Evolutionary conservation across 2,329 filamentous ascomycete genomes (phyloP).

Genomic region (Penicillium sp.): DNA sequence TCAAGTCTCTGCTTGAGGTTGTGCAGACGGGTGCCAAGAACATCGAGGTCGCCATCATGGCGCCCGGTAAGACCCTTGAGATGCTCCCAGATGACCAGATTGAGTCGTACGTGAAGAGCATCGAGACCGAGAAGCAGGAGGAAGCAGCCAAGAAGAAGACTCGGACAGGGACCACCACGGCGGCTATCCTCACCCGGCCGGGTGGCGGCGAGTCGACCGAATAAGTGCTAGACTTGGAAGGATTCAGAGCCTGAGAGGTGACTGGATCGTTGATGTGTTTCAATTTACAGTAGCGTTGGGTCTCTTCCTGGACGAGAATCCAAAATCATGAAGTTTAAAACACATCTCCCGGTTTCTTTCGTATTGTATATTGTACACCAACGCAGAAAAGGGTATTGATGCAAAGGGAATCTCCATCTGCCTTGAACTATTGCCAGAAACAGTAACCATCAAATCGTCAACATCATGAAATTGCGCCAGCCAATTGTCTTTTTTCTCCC

Average conservation of each 20-base stretch:
- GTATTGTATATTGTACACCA: constrained; percentile 24
- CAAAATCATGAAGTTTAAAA: constrained; percentile 24
- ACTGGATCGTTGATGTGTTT: constrained; percentile 20
- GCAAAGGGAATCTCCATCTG: constrained; percentile 9
- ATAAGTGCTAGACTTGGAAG: constrained; percentile 16
- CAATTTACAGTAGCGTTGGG: constrained; percentile 29
- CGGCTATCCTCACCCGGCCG: constrained; percentile 68
- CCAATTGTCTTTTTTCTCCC: background rate
- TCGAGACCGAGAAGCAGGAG: constrained; percentile 99
- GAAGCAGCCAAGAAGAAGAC: constrained; percentile 97
- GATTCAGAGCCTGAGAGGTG: constrained; percentile 24
- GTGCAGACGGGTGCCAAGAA: constrained; percentile 99
- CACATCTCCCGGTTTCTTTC: background rate
- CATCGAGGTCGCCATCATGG: constrained; percentile 98
- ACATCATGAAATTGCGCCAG: constrained; percentile 27
- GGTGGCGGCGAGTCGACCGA: constrained; percentile 45
- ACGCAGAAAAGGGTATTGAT: constrained; percentile 21
- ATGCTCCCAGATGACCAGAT: constrained; percentile 95
- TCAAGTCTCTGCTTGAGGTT: constrained; percentile 97
- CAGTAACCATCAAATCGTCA: constrained; percentile 30
- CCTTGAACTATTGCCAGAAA: constrained; percentile 10
- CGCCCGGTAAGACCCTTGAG: constrained; percentile 84
- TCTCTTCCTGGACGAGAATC: constrained; percentile 24
- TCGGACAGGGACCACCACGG: constrained; percentile 47
- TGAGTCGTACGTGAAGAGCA: constrained; percentile 95